Base-by-base conservation (phyloP, 257 asterid species). In the Solanum piurae region DNA sequence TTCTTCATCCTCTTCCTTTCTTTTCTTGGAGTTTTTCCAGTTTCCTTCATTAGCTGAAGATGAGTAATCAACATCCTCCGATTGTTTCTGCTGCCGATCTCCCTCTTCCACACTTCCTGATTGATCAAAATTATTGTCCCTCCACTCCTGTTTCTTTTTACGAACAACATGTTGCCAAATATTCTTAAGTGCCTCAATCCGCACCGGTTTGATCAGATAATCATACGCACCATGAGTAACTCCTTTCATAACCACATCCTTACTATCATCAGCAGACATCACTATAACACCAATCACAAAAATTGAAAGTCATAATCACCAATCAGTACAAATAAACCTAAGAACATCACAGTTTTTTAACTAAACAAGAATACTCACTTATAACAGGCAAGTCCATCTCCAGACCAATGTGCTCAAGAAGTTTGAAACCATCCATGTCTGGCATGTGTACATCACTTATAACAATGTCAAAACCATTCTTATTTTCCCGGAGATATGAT, bases 381-480 rank as follows among this genome's bases (percentile, higher is more conserved):
- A 97, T 97, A 77, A 97, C 99, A 0, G 99, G 99, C 25, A 97
- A 92, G 91, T 97, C 98, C 99, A 97, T 97, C 90, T 94, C 97
- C 1, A 97, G 93, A 13, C 99, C 99, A 86, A 97, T 91, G 13
- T 88, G 92, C 89, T 96, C 99, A 4, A 97, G 98, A 87, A 97
- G 96, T 69, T 96, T 97, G 88, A 97, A 97, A 62, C 99, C 99
- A 89, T 97, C 98, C 96, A 97, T 95, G 86, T 96, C 99, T 1
- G 99, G 99, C 99, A 97, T 97, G 83, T 96, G 99, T 13, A 97
- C 99, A 84, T 97, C 99, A 85, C 99, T 97, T 86, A 97, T 92
- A 69, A 97, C 99, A 87, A 97, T 83, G 49, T 97, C 98, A 36
- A 87, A 97, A 14, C 96, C 98, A 74, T 94, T 92, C 83, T 46